Percentiles rank a stretch among this genome's conserved stretches.
Evolutionary conservation across 2,329 filamentous ascomycete genomes (phyloP).

Genomic region (Nothophoma quercina): DNA sequence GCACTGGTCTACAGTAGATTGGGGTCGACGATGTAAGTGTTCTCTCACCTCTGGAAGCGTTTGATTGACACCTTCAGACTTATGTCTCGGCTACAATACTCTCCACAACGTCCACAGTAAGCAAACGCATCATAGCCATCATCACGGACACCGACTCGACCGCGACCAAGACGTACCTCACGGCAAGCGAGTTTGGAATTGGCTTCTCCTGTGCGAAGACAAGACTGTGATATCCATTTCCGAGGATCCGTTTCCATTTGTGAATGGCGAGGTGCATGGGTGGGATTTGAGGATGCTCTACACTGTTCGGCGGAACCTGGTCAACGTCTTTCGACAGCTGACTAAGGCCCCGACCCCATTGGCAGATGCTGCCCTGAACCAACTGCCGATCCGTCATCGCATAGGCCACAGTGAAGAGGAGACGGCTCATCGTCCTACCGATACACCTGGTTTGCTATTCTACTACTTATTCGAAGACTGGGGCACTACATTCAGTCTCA

Average conservation of each 20-base stretch:
- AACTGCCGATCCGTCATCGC: constrained; percentile 56
- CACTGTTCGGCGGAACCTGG: constrained; percentile 64
- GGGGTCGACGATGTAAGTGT: constrained; percentile 67
- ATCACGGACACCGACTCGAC: constrained; percentile 42
- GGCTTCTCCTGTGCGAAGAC: constrained; percentile 74
- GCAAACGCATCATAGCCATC: constrained; percentile 17
- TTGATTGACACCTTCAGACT: constrained; percentile 54
- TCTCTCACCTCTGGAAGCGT: background rate
- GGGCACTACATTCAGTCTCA: constrained; percentile 64
- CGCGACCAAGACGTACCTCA: constrained; percentile 52
- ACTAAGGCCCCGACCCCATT: constrained; percentile 60
- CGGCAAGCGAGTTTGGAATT: constrained; percentile 70
- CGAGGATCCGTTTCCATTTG: constrained; percentile 61
- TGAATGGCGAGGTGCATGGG: constrained; percentile 45
- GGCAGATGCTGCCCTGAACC: constrained; percentile 50
- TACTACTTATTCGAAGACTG: constrained; percentile 75
- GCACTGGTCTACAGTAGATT: constrained; percentile 77
- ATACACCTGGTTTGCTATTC: constrained; percentile 68
- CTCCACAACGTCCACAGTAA: constrained; percentile 55
- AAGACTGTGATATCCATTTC: constrained; percentile 75
- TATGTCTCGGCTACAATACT: constrained; percentile 77
- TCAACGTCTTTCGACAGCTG: constrained; percentile 68
- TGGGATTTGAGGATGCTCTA: constrained; percentile 58
- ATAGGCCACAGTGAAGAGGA: constrained; percentile 56
- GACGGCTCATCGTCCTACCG: constrained; percentile 56